These are phyloP conservation scores for Coemansia sp. DNA, from an alignment of 192 early-diverging fungal species.

Conservation along the genomic window DNA sequence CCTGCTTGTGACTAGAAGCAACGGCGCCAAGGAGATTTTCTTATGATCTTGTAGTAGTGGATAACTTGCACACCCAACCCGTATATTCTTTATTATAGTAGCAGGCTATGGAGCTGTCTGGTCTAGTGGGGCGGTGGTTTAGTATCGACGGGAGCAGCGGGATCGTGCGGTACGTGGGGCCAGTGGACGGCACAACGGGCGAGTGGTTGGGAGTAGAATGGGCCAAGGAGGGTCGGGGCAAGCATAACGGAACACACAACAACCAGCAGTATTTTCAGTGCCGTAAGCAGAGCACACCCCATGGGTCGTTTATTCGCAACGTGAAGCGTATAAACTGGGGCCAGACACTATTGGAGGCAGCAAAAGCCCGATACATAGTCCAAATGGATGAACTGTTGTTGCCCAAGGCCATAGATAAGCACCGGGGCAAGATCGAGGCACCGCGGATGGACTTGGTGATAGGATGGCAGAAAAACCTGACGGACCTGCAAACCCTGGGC, in stretches of 20 bases:
- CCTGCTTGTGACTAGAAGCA: no score
- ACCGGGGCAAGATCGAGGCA: constrained; percentile 23
- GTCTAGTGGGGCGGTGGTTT: constrained; percentile 29
- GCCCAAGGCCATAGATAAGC: constrained; percentile 20
- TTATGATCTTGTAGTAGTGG: no score
- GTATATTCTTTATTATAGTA: no score
- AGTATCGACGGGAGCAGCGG: constrained; percentile 24
- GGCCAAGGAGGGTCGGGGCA: constrained; percentile 26
- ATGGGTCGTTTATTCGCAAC: constrained; percentile 26
- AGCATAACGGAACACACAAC: constrained; percentile 36
- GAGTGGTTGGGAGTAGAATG: constrained; percentile 51
- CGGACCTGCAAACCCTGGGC: constrained; percentile 1
- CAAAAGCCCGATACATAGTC: constrained; percentile 11
- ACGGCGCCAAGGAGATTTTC: no score
- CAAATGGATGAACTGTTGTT: neutral
- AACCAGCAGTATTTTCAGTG: constrained; percentile 31
- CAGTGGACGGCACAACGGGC: constrained; percentile 19
- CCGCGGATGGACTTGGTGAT: constrained; percentile 27
- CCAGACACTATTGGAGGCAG: constrained; percentile 14
- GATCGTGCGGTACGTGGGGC: constrained; percentile 42
- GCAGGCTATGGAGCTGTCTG: no score
- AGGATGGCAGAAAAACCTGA: constrained; percentile 8
- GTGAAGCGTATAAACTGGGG: constrained; percentile 32
- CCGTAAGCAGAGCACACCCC: neutral
- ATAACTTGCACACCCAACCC: no score